phyloP scores from a whole-genome alignment of 768 basidiomycete genomes.

The Coprinopsis marcescibilis region DNA sequence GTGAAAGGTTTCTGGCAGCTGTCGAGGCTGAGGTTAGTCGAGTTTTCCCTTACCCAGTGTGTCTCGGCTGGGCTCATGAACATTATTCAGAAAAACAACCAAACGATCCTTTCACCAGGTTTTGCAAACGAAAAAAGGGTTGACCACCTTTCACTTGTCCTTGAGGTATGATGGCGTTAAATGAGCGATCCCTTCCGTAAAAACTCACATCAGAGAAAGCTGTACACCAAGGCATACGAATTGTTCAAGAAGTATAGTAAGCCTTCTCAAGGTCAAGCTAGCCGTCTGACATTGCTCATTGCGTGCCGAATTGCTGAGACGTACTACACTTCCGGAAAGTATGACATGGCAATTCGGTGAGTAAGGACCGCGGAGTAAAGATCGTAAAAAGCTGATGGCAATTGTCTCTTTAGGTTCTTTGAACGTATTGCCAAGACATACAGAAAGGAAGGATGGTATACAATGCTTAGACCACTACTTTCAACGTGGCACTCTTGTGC shows the following conservation, averaged over 20 bases:
- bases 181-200: neutral
- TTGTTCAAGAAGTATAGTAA: slow-evolving; percentile 76
- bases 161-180: slow-evolving; percentile 56
- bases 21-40: slow-evolving; percentile 55
- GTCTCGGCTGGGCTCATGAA: slow-evolving; percentile 14
- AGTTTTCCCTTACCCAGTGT: neutral
- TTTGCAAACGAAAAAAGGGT: slow-evolving; percentile 89
- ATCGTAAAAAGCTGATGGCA: neutral
- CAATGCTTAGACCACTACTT: slow-evolving; percentile 69
- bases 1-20: slow-evolving; percentile 58
- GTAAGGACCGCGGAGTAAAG: slow-evolving; percentile 13
- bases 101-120: slow-evolving; percentile 49
- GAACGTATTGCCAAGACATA: slow-evolving; percentile 90
- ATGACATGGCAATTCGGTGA: slow-evolving; percentile 83
- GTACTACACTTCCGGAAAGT: slow-evolving; percentile 74
- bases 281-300: slow-evolving; percentile 82
- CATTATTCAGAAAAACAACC: slow-evolving; percentile 11
- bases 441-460: slow-evolving; percentile 75
- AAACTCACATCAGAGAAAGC: slow-evolving; percentile 48
- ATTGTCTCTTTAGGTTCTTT: slow-evolving; percentile 65
- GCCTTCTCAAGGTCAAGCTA: slow-evolving; percentile 45
- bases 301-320: slow-evolving; percentile 87
- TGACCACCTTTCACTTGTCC: slow-evolving; percentile 74
- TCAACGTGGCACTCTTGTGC: slow-evolving; percentile 81
- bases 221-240: slow-evolving; percentile 94